phyloP scores from a whole-genome alignment of 2,329 filamentous ascomycete genomes.

The Elsinoe necatrix region DNA sequence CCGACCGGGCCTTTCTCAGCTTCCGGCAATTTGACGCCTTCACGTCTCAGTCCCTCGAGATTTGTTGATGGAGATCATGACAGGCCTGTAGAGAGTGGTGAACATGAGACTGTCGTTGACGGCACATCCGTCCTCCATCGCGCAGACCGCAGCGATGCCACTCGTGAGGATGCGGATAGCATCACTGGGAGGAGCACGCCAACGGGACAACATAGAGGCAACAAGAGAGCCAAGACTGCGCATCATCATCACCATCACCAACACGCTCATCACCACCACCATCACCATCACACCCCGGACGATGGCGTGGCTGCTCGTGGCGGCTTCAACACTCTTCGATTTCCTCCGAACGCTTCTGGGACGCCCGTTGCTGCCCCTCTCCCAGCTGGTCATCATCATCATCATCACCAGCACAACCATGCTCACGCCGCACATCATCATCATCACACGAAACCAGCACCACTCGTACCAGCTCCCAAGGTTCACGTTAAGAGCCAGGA shows the following conservation, averaged over 20 bases:
- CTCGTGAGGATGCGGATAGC: slow-evolving; percentile 29
- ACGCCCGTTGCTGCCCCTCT: slow-evolving; percentile 23
- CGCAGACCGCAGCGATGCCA: neutral
- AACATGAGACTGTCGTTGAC: slow-evolving; percentile 3
- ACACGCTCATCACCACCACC: slow-evolving; percentile 43
- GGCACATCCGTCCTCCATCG: slow-evolving; percentile 3
- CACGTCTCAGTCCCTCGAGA: slow-evolving; percentile 29
- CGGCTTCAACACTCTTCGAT: slow-evolving; percentile 28
- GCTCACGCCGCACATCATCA: slow-evolving; percentile 33
- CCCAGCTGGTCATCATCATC: slow-evolving; percentile 32
- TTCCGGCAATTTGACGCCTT: slow-evolving; percentile 48
- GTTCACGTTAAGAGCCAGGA: slow-evolving; percentile 59
- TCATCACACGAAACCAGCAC: slow-evolving; percentile 26
- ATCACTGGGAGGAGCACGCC: slow-evolving; percentile 30
- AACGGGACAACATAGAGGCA: slow-evolving; percentile 51
- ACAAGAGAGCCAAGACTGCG: slow-evolving; percentile 52
- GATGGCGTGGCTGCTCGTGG: slow-evolving; percentile 20
- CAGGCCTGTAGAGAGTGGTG: slow-evolving; percentile 22
- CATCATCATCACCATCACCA: slow-evolving; percentile 50
- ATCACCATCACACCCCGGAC: slow-evolving; percentile 28
- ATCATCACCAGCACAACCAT: slow-evolving; percentile 34
- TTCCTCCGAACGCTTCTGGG: slow-evolving; percentile 22
- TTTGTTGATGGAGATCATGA: slow-evolving; percentile 26
- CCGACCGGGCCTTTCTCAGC: slow-evolving; percentile 38
- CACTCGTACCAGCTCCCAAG: slow-evolving; percentile 50